Evolutionary conservation across 129 eudicot species (phyloP).

Genomic region (Artemisia tridentata): DNA sequence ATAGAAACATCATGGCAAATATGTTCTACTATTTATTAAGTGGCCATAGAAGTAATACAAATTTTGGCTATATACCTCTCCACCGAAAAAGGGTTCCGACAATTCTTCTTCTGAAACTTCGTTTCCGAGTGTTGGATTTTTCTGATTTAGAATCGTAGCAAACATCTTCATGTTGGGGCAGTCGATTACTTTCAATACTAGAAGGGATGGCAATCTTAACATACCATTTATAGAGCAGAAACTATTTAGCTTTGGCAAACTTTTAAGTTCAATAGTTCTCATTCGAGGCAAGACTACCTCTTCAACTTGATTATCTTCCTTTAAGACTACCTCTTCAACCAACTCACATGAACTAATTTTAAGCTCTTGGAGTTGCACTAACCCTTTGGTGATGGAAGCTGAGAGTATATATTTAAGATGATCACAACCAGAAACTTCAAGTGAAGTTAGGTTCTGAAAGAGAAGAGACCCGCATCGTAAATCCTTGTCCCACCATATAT

Average conservation of each 20-base stretch:
- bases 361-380: constrained; percentile 30
- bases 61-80: constrained; percentile 20
- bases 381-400: constrained; percentile 23
- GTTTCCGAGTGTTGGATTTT: constrained; percentile 4
- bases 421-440: constrained; percentile 27
- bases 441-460: constrained; percentile 6
- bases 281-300: constrained; percentile 22
- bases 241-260: constrained; percentile 30
- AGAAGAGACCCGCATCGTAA: background rate
- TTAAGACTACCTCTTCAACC: constrained; percentile 31
- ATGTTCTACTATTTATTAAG: background rate
- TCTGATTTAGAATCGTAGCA: constrained; percentile 16
- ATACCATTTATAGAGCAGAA: constrained; percentile 25
- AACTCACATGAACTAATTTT: constrained; percentile 25
- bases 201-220: constrained; percentile 25
- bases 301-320: constrained; percentile 3
- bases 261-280: constrained; percentile 29
- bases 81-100: constrained; percentile 13
- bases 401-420: constrained; percentile 30
- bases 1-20: background rate
- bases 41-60: too few species aligned
- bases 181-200: constrained; percentile 23
- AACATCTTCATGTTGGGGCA: constrained; percentile 27
- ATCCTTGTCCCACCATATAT: constrained; percentile 34
- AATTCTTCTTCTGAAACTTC: constrained; percentile 2